A percentile compares a stretch with the other conserved stretches of the same genome.
Conservation (phyloP, 225 moss, liverwort and hornwort genomes). For the Asterella californica region DNA sequence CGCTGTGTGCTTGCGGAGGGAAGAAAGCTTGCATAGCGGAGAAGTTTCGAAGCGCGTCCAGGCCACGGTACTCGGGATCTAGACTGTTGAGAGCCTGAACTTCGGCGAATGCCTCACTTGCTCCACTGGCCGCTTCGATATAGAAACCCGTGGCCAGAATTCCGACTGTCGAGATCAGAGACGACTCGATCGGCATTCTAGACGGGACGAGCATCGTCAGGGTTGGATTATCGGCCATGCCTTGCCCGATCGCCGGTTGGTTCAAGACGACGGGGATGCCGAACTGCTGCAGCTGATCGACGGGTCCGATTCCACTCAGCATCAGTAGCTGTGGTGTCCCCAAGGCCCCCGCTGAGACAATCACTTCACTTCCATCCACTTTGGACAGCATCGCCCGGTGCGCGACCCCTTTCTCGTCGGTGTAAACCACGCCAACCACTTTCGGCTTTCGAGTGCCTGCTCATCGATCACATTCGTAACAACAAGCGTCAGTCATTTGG, state of each 20-base stretch:
- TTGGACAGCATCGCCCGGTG: conserved; percentile 50
- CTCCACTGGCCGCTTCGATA: conserved; percentile 66
- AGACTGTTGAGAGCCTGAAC: conserved; percentile 50
- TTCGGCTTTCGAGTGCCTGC: conserved; percentile 24
- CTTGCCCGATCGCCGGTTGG: conserved; percentile 55
- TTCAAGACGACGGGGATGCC: conserved; percentile 52
- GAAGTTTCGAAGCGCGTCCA: conserved; percentile 36
- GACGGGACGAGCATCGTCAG: conserved; percentile 64
- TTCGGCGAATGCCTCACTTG: conserved; percentile 36
- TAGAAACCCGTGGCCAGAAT: conserved; percentile 55
- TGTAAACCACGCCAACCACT: conserved; percentile 54
- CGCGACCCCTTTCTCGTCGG: conserved; percentile 43
- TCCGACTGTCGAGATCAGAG: conserved; percentile 54
- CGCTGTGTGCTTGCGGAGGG: conserved; percentile 21
- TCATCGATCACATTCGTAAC: background rate
- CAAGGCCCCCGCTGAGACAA: conserved; percentile 65
- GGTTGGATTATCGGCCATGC: conserved; percentile 66
- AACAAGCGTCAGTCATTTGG: background rate
- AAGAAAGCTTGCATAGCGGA: conserved; percentile 32
- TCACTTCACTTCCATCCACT: conserved; percentile 41
- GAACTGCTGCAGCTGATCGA: conserved; percentile 40
- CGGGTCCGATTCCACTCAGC: conserved; percentile 70
- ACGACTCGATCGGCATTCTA: conserved; percentile 50
- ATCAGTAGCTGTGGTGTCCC: conserved; percentile 74
- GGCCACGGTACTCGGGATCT: conserved; percentile 49